phyloP scores from a whole-genome alignment of 2,329 filamentous ascomycete species.

The Sclerotinia trifoliorum region DNA sequence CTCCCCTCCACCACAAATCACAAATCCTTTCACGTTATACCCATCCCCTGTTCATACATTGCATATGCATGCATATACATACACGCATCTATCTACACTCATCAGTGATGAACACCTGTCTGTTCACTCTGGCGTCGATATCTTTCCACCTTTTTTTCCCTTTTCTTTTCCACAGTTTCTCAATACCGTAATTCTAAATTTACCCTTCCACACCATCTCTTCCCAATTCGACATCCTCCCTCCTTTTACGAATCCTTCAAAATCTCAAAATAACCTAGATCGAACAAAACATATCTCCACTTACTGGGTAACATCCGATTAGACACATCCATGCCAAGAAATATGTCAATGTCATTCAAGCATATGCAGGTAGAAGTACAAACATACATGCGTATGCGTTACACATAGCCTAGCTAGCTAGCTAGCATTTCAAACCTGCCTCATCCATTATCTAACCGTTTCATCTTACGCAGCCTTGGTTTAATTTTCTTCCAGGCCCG shows the following conservation, averaged over 20 bases:
- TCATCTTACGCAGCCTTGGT: background rate
- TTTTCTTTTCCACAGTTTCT: background rate
- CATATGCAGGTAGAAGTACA: conserved; percentile 13
- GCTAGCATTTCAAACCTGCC: conserved; percentile 1
- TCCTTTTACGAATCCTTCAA: background rate
- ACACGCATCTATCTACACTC: conserved; percentile 2
- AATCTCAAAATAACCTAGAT: background rate
- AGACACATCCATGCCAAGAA: background rate
- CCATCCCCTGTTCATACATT: conserved; percentile 9
- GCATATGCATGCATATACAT: conserved; percentile 15
- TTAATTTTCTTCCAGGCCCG: background rate
- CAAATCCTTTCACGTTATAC: background rate
- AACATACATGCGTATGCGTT: conserved; percentile 3
- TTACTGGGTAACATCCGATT: conserved; percentile 4
- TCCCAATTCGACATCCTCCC: background rate
- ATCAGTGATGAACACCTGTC: background rate
- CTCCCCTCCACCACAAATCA: background rate
- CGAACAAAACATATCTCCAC: conserved; percentile 2
- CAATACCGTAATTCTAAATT: background rate
- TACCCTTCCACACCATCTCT: background rate
- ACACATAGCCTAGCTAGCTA: background rate
- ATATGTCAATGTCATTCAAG: conserved; percentile 11
- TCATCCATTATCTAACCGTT: conserved; percentile 1
- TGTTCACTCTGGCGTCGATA: background rate
- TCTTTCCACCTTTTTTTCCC: background rate